These are phyloP conservation scores for Antarctomyces pellizariae DNA, from an alignment of 495 filamentous ascomycete species.

Conservation along the genomic window DNA sequence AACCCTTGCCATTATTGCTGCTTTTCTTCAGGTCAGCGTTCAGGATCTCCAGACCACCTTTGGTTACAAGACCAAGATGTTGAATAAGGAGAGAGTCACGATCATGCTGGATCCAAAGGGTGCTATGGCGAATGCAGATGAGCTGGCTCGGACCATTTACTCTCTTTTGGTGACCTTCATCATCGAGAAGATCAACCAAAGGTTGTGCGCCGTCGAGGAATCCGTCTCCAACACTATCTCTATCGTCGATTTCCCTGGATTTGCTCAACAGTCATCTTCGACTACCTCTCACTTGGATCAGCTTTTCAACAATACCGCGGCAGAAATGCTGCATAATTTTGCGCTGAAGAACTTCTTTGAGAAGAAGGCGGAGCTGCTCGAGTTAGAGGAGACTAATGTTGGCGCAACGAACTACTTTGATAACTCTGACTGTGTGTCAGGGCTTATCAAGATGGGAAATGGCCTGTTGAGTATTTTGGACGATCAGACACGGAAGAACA, in stretches of 20 bases:
- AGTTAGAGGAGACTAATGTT: constrained; percentile 76
- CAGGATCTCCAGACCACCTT: constrained; percentile 68
- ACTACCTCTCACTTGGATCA: constrained; percentile 80
- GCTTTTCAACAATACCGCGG: constrained; percentile 81
- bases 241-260: constrained; percentile 90
- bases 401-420: constrained; percentile 90
- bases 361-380: constrained; percentile 68
- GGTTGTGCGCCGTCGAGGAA: constrained; percentile 69
- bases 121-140: constrained; percentile 76
- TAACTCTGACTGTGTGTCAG: constrained; percentile 82
- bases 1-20: constrained; percentile 60
- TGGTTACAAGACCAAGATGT: constrained; percentile 86
- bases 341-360: constrained; percentile 92
- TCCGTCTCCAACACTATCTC: constrained; percentile 80
- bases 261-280: constrained; percentile 54
- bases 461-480: constrained; percentile 84
- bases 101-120: constrained; percentile 90
- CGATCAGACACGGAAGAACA: constrained; percentile 75
- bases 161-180: constrained; percentile 87
- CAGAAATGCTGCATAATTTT: constrained; percentile 76
- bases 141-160: constrained; percentile 80
- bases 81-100: constrained; percentile 83
- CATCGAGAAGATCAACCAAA: constrained; percentile 79
- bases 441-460: constrained; percentile 74
- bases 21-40: constrained; percentile 67